Conservation (phyloP, 257 asterid genomes). For the Nemophila menziesii region DNA sequence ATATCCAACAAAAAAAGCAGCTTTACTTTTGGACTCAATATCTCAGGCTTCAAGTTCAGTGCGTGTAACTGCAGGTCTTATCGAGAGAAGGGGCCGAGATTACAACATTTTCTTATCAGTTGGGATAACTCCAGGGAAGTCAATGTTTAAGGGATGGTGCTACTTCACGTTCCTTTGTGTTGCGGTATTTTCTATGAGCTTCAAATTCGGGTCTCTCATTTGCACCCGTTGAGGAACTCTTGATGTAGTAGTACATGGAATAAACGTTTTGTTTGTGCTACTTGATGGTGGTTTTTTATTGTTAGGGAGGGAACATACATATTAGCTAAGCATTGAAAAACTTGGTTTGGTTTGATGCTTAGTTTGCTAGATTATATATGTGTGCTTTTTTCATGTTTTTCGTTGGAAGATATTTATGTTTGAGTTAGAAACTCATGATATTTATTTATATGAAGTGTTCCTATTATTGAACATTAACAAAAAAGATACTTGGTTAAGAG, state of each 20-base stretch:
- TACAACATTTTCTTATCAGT: slow-evolving; percentile 45
- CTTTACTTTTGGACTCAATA: slow-evolving; percentile 35
- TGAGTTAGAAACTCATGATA: too few species aligned
- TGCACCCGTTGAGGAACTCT: slow-evolving; percentile 25
- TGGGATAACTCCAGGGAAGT: slow-evolving; percentile 46
- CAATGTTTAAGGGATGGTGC: slow-evolving; percentile 37
- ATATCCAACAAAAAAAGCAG: slow-evolving; percentile 52
- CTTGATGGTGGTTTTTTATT: neutral
- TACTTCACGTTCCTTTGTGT: slow-evolving; percentile 46
- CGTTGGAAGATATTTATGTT: too few species aligned
- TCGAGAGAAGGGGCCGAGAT: slow-evolving; percentile 28
- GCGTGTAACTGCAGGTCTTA: slow-evolving; percentile 68
- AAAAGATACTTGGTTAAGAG: too few species aligned
- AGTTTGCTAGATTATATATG: too few species aligned
- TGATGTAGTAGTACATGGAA: neutral
- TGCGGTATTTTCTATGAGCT: slow-evolving; percentile 47
- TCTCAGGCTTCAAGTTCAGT: slow-evolving; percentile 49
- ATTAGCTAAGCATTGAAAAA: too few species aligned
- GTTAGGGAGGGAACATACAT: too few species aligned
- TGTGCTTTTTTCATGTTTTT: too few species aligned
- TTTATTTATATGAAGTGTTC: too few species aligned
- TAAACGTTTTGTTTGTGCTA: neutral
- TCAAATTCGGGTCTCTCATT: slow-evolving; percentile 43
- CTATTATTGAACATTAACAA: too few species aligned
- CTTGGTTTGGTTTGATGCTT: too few species aligned